Percentiles rank a stretch among this genome's conserved stretches.
Conservation (phyloP, 331 rosid species). For the Spiraea crenata region DNA sequence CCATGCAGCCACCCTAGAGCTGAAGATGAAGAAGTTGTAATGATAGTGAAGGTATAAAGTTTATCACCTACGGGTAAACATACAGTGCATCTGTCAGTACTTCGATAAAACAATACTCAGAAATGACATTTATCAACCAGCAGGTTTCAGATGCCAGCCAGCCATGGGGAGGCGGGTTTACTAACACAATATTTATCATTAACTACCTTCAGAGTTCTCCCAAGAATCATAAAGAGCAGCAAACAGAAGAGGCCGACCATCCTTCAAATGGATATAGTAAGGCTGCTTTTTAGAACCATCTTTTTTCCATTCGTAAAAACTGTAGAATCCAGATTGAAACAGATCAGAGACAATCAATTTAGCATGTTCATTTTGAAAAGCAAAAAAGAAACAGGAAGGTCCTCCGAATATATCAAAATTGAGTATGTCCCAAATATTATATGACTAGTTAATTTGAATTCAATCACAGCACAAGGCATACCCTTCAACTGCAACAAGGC, state of each 20-base stretch:
- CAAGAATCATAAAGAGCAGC: slow-evolving; percentile 90
- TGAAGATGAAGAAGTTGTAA: slow-evolving; percentile 77
- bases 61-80: slow-evolving; percentile 53
- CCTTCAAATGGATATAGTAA: slow-evolving; percentile 78
- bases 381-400: not conserved
- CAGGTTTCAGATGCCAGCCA: not conserved
- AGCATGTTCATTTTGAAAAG: not conserved
- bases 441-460: not conserved
- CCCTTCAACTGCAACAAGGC: slow-evolving; percentile 85
- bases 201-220: slow-evolving; percentile 69
- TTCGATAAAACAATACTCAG: not conserved
- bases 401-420: not conserved
- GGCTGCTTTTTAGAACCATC: slow-evolving; percentile 91
- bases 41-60: slow-evolving; percentile 65
- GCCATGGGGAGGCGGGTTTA: not conserved
- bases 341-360: not conserved
- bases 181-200: not conserved
- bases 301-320: slow-evolving; percentile 95
- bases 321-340: slow-evolving; percentile 12
- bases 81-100: not conserved
- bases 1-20: slow-evolving; percentile 88
- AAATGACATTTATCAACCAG: not conserved
- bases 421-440: not conserved
- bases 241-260: slow-evolving; percentile 79
- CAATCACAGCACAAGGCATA: slow-evolving; percentile 19